These are phyloP conservation scores for Cokeromyces recurvatus DNA, from an alignment of 371 early-diverging fungal genomes.

Conservation along the genomic window DNA sequence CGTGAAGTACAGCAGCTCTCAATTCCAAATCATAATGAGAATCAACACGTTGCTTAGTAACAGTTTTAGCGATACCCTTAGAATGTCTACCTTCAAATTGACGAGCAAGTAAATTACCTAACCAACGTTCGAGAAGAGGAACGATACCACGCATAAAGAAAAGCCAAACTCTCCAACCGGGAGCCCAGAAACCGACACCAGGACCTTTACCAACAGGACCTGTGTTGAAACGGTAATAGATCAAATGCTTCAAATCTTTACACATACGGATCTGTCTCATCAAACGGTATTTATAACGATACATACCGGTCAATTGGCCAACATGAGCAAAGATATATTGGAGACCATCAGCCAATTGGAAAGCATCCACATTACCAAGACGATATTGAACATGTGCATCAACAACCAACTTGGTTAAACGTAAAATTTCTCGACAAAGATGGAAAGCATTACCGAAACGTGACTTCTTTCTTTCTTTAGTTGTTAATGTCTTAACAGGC, in stretches of 20 bases:
- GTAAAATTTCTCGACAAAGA: constrained; percentile 92
- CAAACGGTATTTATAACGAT: constrained; percentile 98
- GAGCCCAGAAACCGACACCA: constrained; percentile 98
- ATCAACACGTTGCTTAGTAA: constrained; percentile 99
- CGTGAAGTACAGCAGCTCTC: constrained; percentile 96
- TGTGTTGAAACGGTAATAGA: constrained; percentile 94
- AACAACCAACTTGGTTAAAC: constrained; percentile 96
- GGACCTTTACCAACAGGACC: constrained; percentile 98
- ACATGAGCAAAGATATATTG: constrained; percentile 99
- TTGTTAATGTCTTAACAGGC: constrained; percentile 96
- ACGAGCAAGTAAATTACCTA: constrained; percentile 96
- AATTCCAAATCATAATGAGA: constrained; percentile 97
- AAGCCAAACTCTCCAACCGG: constrained; percentile 99
- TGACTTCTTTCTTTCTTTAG: constrained; percentile 99
- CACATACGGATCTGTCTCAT: constrained; percentile 98
- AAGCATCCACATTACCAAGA: constrained; percentile 94
- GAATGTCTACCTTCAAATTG: constrained; percentile 98
- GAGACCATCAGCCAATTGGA: constrained; percentile 95
- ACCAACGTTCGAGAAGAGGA: constrained; percentile 96
- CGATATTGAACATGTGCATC: constrained; percentile 98
- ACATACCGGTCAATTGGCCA: constrained; percentile 99
- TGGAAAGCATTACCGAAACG: constrained; percentile 99
- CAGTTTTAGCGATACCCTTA: constrained; percentile 96
- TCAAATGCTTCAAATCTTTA: constrained; percentile 95
- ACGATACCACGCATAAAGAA: constrained; percentile 98